Conservation (phyloP, 331 rosid species). For the Dryas integrifolia region DNA sequence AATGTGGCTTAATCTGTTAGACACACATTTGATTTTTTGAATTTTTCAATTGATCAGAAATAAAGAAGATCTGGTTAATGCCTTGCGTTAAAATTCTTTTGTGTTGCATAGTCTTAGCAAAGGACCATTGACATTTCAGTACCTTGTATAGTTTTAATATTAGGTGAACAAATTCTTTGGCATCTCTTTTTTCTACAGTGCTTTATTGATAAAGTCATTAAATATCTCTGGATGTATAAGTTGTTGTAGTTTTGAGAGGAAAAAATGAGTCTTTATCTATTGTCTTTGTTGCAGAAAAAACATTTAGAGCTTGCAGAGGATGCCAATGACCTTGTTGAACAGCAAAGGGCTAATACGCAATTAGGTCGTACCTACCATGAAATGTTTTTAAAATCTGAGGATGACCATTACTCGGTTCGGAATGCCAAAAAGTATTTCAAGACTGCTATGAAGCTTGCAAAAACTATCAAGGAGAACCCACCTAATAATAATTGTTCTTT, state of each 20-base stretch:
- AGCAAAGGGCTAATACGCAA: constrained; percentile 89
- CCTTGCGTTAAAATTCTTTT: neutral
- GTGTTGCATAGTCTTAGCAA: neutral
- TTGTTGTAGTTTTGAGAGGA: neutral
- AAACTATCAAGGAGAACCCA: constrained; percentile 56
- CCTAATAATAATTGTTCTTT: constrained; percentile 43
- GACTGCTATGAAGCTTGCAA: constrained; percentile 68
- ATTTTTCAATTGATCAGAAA: too few species aligned
- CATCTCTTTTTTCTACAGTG: neutral
- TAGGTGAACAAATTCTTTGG: neutral
- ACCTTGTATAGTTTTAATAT: neutral
- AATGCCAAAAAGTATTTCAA: constrained; percentile 82
- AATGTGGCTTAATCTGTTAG: neutral
- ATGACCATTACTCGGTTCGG: constrained; percentile 57
- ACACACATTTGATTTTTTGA: too few species aligned
- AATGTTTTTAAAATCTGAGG: constrained; percentile 46
- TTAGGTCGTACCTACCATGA: constrained; percentile 90
- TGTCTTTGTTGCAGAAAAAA: constrained; percentile 51
- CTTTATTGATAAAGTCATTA: neutral
- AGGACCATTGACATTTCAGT: neutral
- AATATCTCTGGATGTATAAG: neutral
- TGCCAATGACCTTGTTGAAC: constrained; percentile 62
- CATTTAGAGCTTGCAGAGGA: constrained; percentile 80
- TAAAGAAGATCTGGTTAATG: neutral
- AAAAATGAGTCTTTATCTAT: neutral